phyloP scores from a whole-genome alignment of 2,329 filamentous ascomycete genomes.

The Xylaria digitata region DNA sequence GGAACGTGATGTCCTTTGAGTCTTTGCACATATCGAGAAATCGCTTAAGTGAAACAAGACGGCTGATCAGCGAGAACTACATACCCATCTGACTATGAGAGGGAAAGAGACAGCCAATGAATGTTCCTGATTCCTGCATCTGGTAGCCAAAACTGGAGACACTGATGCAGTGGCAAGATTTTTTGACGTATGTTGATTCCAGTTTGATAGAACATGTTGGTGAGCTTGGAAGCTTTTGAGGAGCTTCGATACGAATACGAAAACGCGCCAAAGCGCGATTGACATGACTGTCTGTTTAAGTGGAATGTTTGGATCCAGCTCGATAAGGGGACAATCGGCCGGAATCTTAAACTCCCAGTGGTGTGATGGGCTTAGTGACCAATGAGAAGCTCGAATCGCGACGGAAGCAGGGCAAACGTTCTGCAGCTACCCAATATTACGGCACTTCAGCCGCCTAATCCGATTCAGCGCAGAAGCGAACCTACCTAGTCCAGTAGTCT shows the following conservation, averaged over 20 bases:
- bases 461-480: neutral
- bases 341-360: slow-evolving; percentile 31
- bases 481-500: neutral
- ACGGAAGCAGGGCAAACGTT: slow-evolving; percentile 1
- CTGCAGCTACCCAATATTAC: neutral
- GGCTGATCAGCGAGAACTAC: neutral
- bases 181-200: slow-evolving; percentile 1
- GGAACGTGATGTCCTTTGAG: neutral
- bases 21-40: neutral
- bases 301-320: neutral
- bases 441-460: slow-evolving; percentile 6
- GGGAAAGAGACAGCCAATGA: neutral
- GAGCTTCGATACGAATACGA: slow-evolving; percentile 48
- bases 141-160: slow-evolving; percentile 7
- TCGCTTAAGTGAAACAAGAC: neutral
- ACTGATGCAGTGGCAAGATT: slow-evolving; percentile 21
- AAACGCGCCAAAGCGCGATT: slow-evolving; percentile 23
- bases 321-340: slow-evolving; percentile 21
- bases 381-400: slow-evolving; percentile 28
- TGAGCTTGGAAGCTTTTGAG: neutral
- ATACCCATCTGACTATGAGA: neutral
- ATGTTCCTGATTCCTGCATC: neutral
- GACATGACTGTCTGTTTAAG: slow-evolving; percentile 32
- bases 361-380: slow-evolving; percentile 28
- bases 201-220: neutral